Percentiles rank a stretch among this genome's conserved stretches.
Conservation (phyloP, 805 yeast genomes). For the Cyberlindnera euphorbiae region DNA sequence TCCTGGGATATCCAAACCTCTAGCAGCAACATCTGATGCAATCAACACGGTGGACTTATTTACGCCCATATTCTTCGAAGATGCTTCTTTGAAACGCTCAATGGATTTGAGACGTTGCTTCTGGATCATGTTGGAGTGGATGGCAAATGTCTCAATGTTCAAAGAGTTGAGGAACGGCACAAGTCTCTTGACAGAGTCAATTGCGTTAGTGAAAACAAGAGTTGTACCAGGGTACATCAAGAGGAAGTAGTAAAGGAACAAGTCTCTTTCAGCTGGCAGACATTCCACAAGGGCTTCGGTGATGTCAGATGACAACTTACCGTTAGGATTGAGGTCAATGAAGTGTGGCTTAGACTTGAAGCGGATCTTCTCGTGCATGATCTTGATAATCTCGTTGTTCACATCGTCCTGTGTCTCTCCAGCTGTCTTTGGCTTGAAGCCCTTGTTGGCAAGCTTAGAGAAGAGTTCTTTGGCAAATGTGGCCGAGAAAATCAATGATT, state of each 20-base stretch:
- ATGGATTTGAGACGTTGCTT: constrained; percentile 83
- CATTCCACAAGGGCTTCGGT: constrained; percentile 90
- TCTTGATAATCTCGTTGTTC: constrained; percentile 55
- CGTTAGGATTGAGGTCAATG: constrained; percentile 84
- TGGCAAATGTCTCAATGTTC: constrained; percentile 61
- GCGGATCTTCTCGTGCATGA: constrained; percentile 64
- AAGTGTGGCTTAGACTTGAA: constrained; percentile 68
- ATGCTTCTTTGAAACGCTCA: constrained; percentile 67
- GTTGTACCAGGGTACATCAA: constrained; percentile 85
- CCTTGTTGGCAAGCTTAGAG: constrained; percentile 54
- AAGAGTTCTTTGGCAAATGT: constrained; percentile 84
- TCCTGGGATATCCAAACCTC: constrained; percentile 90
- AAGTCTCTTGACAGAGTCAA: constrained; percentile 86
- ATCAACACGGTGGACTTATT: constrained; percentile 63
- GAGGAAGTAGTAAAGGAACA: constrained; percentile 82
- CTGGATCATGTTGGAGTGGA: constrained; percentile 94
- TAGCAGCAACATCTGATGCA: constrained; percentile 97
- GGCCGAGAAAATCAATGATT: constrained; percentile 91
- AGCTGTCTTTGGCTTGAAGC: constrained; percentile 25
- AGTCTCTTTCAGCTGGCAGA: constrained; percentile 83
- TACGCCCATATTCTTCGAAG: constrained; percentile 32
- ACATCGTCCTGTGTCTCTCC: constrained; percentile 22
- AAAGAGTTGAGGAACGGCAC: constrained; percentile 71
- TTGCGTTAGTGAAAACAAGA: constrained; percentile 89
- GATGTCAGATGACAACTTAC: constrained; percentile 67